These are phyloP conservation scores for Taiwanofungus camphoratus DNA, from an alignment of 1,284 basidiomycete species.

Conservation along the genomic window DNA sequence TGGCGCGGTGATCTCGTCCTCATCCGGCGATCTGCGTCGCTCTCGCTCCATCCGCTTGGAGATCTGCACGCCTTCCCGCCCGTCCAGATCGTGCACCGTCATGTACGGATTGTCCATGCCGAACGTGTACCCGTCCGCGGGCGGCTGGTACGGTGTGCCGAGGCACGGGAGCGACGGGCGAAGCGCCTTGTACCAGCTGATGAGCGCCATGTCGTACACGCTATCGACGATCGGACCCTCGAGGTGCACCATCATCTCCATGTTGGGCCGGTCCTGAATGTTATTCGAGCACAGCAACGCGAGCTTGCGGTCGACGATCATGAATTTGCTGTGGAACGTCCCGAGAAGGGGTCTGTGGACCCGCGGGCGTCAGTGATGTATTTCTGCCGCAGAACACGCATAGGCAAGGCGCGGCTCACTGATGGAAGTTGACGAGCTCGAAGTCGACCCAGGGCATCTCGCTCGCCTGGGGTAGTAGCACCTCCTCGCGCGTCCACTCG, in stretches of 20 bases:
- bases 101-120: constrained; percentile 42
- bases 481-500: constrained; percentile 38
- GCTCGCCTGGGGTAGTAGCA: constrained; percentile 50
- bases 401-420: constrained; percentile 15
- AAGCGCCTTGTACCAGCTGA: constrained; percentile 58
- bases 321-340: constrained; percentile 77
- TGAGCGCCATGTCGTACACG: constrained; percentile 70
- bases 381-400: too few species aligned
- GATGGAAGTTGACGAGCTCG: constrained; percentile 51
- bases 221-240: constrained; percentile 33
- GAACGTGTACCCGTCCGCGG: constrained; percentile 38
- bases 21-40: constrained; percentile 2
- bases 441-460: constrained; percentile 60
- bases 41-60: constrained; percentile 4
- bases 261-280: constrained; percentile 65
- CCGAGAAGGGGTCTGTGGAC: constrained; percentile 48
- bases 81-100: constrained; percentile 18
- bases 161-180: constrained; percentile 52
- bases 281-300: constrained; percentile 74
- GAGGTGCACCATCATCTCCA: constrained; percentile 49
- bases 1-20: background rate
- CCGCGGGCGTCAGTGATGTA: background rate
- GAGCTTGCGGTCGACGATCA: constrained; percentile 69
- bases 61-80: constrained; percentile 7
- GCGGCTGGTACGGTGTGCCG: constrained; percentile 20